Percentiles rank a stretch among this genome's conserved stretches.
phyloP scores from a whole-genome alignment of 495 filamentous ascomycete genomes.

The Aspergillus sclerotiicarbonarius region DNA sequence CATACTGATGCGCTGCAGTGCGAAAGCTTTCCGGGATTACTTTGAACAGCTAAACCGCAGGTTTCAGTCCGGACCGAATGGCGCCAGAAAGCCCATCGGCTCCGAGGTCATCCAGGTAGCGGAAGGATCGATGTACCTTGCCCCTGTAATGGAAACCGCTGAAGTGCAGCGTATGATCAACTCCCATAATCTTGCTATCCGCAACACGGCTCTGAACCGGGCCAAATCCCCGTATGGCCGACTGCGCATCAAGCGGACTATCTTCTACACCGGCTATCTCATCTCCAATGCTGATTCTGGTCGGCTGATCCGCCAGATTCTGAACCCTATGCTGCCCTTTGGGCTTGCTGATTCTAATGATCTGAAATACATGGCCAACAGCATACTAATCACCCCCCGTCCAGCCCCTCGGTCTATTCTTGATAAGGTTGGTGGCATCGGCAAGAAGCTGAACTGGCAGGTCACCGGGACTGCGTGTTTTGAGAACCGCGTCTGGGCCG shows the following conservation, averaged over 20 bases:
- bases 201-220: conserved; percentile 34
- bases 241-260: conserved; percentile 74
- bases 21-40: conserved; percentile 78
- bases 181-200: conserved; percentile 65
- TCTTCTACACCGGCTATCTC: conserved; percentile 95
- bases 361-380: conserved; percentile 81
- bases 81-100: conserved; percentile 57
- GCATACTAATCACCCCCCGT: conserved; percentile 80
- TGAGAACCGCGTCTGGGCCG: conserved; percentile 86
- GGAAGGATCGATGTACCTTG: conserved; percentile 71
- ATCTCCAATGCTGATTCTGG: conserved; percentile 67
- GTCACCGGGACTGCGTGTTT: conserved; percentile 70
- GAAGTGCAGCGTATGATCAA: conserved; percentile 90
- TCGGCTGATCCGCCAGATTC: conserved; percentile 63
- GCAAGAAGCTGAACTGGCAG: conserved; percentile 77
- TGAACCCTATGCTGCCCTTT: conserved; percentile 50
- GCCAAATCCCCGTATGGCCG: conserved; percentile 36
- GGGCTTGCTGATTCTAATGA: conserved; percentile 56
- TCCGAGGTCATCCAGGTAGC: conserved; percentile 86
- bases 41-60: conserved; percentile 67
- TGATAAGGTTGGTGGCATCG: conserved; percentile 80
- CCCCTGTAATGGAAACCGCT: conserved; percentile 77
- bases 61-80: conserved; percentile 32
- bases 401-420: conserved; percentile 66
- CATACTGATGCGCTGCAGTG: conserved; percentile 38